A percentile compares a stretch with the other conserved stretches of the same genome.
These are phyloP conservation scores for Neurospora sublineolata DNA, from an alignment of 495 filamentous ascomycete species.

Conservation along the genomic window DNA sequence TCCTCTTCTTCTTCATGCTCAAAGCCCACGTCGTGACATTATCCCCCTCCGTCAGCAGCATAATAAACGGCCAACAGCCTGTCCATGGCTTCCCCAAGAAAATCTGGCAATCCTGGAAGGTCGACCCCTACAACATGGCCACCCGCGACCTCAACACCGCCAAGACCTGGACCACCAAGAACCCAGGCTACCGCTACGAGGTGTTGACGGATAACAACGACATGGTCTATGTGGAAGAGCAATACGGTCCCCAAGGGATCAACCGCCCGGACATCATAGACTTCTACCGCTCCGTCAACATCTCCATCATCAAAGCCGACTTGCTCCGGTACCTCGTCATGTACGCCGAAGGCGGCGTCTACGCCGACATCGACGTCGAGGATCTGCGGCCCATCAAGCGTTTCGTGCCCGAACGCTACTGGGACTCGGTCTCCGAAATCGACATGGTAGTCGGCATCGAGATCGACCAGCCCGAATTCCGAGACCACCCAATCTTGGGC, in stretches of 20 bases:
- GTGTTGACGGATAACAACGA: constrained; percentile 49
- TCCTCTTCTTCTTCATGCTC: constrained; percentile 24
- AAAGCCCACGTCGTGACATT: constrained; percentile 22
- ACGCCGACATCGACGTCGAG: constrained; percentile 45
- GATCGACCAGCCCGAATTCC: constrained; percentile 48
- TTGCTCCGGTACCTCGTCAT: constrained; percentile 46
- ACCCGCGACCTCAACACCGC: constrained; percentile 38
- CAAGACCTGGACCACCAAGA: constrained; percentile 44
- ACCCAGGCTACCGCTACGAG: constrained; percentile 48
- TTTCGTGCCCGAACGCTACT: constrained; percentile 39
- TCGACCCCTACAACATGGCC: constrained; percentile 42
- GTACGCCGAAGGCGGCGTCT: constrained; percentile 43
- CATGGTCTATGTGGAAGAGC: constrained; percentile 41
- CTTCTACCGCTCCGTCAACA: constrained; percentile 39
- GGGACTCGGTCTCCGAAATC: constrained; percentile 27
- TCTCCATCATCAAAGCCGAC: constrained; percentile 49
- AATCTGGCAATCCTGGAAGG: constrained; percentile 58
- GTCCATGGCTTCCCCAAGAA: constrained; percentile 14
- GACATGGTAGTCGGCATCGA: constrained; percentile 52
- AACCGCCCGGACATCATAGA: constrained; percentile 48
- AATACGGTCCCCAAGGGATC: constrained; percentile 41
- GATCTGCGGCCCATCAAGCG: constrained; percentile 32
- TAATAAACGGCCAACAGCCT: not conserved
- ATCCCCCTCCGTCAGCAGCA: not conserved
- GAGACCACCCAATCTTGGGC: constrained; percentile 47